phyloP scores from a whole-genome alignment of 495 filamentous ascomycete species.

The Podospora pseudocomata region DNA sequence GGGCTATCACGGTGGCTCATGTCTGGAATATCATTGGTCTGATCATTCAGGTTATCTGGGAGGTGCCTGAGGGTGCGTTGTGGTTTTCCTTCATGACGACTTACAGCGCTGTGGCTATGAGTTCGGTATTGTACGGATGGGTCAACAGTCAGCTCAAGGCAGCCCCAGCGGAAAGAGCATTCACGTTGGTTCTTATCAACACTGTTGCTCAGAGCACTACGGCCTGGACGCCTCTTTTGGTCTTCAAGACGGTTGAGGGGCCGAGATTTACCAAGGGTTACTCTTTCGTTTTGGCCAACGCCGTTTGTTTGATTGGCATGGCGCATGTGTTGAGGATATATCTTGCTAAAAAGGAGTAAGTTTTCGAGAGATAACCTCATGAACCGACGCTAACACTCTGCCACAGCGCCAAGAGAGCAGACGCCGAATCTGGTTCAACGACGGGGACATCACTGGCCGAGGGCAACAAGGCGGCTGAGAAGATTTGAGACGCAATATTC shows the following conservation, averaged over 20 bases:
- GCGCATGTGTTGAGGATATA: conserved; percentile 36
- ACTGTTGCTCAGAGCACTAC: conserved; percentile 33
- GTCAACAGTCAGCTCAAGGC: conserved; percentile 30
- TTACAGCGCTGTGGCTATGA: conserved; percentile 32
- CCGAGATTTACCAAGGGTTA: conserved; percentile 49
- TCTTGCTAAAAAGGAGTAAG: conserved; percentile 30
- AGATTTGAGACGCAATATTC: not conserved
- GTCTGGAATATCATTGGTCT: conserved; percentile 32
- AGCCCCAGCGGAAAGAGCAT: conserved; percentile 31
- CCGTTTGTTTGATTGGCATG: conserved; percentile 41
- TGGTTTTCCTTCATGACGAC: conserved; percentile 47
- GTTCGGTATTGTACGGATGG: conserved; percentile 36
- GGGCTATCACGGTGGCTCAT: conserved; percentile 35
- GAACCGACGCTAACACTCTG: not conserved
- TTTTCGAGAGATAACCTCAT: not conserved
- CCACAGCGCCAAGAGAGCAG: not conserved
- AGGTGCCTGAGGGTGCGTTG: conserved; percentile 44
- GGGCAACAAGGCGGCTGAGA: not conserved
- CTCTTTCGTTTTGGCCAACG: conserved; percentile 46
- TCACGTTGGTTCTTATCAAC: conserved; percentile 32
- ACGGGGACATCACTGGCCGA: conserved; percentile 4
- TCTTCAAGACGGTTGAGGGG: conserved; percentile 32
- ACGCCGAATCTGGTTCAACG: conserved; percentile 6
- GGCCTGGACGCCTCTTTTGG: conserved; percentile 41
- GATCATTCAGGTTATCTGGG: conserved; percentile 38